phyloP scores from a whole-genome alignment of 371 early-diverging fungal species.

The Mortierella sp. region DNA sequence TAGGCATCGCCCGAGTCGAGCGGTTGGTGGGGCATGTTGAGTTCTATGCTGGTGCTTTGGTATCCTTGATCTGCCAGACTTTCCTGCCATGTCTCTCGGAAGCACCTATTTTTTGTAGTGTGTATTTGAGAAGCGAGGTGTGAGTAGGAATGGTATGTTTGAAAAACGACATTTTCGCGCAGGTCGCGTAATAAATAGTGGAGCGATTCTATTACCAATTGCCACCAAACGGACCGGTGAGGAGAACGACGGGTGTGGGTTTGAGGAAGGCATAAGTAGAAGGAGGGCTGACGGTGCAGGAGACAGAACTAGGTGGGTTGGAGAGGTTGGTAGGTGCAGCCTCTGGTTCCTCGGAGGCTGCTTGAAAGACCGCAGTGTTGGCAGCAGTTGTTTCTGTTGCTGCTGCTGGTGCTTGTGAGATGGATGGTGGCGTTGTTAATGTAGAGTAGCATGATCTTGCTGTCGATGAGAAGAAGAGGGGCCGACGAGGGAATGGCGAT shows the following conservation, averaged over 20 bases:
- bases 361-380: not conserved
- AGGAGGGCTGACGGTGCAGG: conserved; percentile 46
- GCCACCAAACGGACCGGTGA: conserved; percentile 56
- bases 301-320: conserved; percentile 22
- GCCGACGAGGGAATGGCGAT: conserved; percentile 31
- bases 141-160: not conserved
- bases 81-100: conserved; percentile 54
- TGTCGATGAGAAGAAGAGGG: conserved; percentile 33
- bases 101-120: conserved; percentile 26
- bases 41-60: conserved; percentile 51
- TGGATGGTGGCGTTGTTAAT: conserved; percentile 1
- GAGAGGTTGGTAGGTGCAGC: conserved; percentile 32
- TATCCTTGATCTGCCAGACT: conserved; percentile 53
- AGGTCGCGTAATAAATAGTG: not conserved
- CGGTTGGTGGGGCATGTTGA: conserved; percentile 30
- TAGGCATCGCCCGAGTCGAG: conserved; percentile 51
- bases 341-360: conserved; percentile 3
- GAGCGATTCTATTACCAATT: conserved; percentile 31
- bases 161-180: not conserved
- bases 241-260: conserved; percentile 54
- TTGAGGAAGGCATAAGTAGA: conserved; percentile 50
- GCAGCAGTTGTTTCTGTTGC: not conserved
- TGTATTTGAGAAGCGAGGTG: not conserved
- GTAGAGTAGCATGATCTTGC: conserved; percentile 16
- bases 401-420: conserved; percentile 11